phyloP scores from a whole-genome alignment of 2,329 filamentous ascomycete species.

The Leptographium procerum region DNA sequence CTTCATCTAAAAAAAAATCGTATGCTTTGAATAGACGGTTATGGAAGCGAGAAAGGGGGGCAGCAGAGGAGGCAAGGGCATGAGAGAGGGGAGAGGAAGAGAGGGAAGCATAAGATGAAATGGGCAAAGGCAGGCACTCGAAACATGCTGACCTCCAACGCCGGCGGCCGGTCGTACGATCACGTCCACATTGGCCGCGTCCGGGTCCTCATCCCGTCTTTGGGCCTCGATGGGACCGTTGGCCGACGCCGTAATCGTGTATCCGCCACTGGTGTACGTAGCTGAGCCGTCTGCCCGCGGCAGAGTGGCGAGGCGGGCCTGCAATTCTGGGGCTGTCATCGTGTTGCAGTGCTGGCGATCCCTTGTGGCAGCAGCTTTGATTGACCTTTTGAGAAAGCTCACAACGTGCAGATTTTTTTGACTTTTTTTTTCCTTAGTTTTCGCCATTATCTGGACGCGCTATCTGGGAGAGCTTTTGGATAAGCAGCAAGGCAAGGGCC shows the following conservation, averaged over 20 bases:
- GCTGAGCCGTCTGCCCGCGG: conserved; percentile 70
- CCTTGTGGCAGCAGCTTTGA: neutral
- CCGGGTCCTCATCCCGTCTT: conserved; percentile 79
- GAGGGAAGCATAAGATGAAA: neutral
- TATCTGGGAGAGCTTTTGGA: neutral
- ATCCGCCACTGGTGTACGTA: conserved; percentile 63
- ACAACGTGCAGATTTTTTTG: neutral
- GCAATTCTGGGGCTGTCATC: conserved; percentile 37
- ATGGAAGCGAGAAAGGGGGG: conserved; percentile 1
- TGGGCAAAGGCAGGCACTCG: neutral
- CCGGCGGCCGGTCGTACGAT: conserved; percentile 77
- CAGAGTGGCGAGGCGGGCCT: conserved; percentile 46
- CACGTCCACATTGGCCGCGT: conserved; percentile 84
- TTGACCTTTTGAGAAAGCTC: too few relatives aligned
- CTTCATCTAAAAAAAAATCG: neutral
- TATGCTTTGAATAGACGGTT: conserved; percentile 23
- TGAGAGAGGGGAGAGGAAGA: neutral
- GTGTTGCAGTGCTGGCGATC: neutral
- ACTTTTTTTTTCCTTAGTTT: neutral
- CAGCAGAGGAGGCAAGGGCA: neutral
- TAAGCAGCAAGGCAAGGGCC: neutral
- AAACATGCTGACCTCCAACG: conserved; percentile 53
- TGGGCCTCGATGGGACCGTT: conserved; percentile 89
- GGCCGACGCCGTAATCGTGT: conserved; percentile 71
- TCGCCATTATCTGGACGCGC: neutral